Base-by-base conservation (phyloP, 352 stramenopile species). In the Globisporangium yorkense region DNA sequence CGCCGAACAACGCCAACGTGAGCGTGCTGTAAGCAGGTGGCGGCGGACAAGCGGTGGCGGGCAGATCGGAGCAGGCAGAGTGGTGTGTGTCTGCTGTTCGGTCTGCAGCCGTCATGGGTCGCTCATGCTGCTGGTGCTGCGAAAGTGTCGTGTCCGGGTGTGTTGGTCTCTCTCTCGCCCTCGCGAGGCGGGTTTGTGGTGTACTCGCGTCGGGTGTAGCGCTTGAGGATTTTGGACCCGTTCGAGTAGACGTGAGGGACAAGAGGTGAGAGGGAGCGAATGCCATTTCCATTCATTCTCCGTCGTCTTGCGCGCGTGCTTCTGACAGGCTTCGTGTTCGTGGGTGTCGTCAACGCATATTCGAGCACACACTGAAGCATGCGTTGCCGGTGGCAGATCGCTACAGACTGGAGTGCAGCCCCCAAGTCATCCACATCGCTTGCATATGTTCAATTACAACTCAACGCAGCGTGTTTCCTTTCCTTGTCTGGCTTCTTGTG, bases 1-100 rank as follows among this genome's bases (percentile, higher is more conserved):
- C 79, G 7, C 79, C 76, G 20, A 68, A 74, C 37, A 70, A 84
- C 53, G 80, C 63, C 51, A 63, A 63, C 57, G 57, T 63, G 16
- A 63, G 57, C 44, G 57, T 63, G 57, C 35, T 63, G 50, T 63
- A 63, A 63, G 57, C 49, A 31, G 29, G 12, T n/a, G 46, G 12
- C 46, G 21, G 43, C 16, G 16, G 16, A 24, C 43, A 13, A 4
- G 43, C 16, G 13, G 16, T 21, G 40, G 43, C 43, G n/a, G 43
- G 43, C 15, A 47, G 43, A 2, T n/a, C 8, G 18, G 39, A 18
- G 41, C 15, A 24, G 40, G 13, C 41, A 24, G 41, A 10, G 5
- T 9, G 6, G 41, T 46, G 15, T 16, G 5, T 20, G 13, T 20
- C 13, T 46, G 41, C 18, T 10, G n/a, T 16, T n/a, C n/a, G 43